Evolutionary conservation across 495 filamentous ascomycete species (phyloP), one percentile per base, ranked within the genome.

Genomic region (Tuber microsphaerosporum): DNA sequence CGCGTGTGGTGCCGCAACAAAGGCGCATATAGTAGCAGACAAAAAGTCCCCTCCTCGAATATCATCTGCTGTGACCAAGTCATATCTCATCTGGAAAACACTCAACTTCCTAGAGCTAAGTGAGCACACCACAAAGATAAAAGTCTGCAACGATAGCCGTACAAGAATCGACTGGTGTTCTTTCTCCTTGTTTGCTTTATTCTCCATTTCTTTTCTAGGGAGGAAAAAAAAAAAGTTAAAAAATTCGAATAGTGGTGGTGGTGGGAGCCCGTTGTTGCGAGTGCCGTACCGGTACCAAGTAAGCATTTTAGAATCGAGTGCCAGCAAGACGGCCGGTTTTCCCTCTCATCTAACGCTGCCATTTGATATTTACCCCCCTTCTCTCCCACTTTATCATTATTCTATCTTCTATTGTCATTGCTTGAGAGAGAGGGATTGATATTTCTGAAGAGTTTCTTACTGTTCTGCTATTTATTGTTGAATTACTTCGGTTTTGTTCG

Each of bases 1-100:
- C 75, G 70, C 75, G 76, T 77, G 76, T 78, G 75, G 73, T 79
- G 70, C 76, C 78, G 73, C 76, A 79, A 70, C 75, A 75, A 79
- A 79, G 56, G 76, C 75, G 77, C 77, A 79, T 79, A 79, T 14
- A 26, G 26, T 17, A 16, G 26, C 31, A 65, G 26, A 75, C 77
- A 79, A 72, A 72, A 73, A 76, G 72, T 77, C 75, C 71, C 70
- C 51, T 70, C 77, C 65, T 70, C 61, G 41, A 71, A 72, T 72
- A 71, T 79, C 77, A 79, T 79, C 76, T 79, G 51, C 73, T 70
- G 76, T 79, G 77, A 42, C 45, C 69, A 75, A 70, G 74, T 75
- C 77, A 79, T 79, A 79, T 79, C 77, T 72, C 72, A 79, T 79
- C 77, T 78, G 75, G 45, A 68, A 48, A 61, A 76, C 74, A 75